Base-by-base conservation (phyloP, 345 rosid genomes). In the Limnanthes douglasii region DNA sequence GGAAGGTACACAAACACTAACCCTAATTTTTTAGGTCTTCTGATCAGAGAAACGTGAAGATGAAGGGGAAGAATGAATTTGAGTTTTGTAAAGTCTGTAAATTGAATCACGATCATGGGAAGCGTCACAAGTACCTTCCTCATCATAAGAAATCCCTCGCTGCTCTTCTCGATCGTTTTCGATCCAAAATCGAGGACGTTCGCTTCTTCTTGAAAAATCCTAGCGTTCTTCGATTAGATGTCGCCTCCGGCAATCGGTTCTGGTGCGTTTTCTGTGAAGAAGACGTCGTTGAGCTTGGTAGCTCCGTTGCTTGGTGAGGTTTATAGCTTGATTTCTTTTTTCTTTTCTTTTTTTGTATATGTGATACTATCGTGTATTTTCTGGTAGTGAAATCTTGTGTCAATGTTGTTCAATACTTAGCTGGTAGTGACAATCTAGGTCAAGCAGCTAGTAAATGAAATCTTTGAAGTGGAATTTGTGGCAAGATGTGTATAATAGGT, bases 191-290 rank as follows among this genome's bases (percentile, higher is more conserved):
- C 16, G 48, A 55, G 21, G 93, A 72, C 41, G 48, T 72, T 48
- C 70, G 64, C 19, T 74, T 62, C 70, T 79, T 77, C 61, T 59
- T 78, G 52, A 73, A 43, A 37, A 73, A 61, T 53, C 93, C 93
- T 51, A 57, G 34, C 57, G 11, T 54, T 39, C 57, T 80, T 26
- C 68, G 61, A 12, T 61, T 75, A 5, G 75, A 74, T 27, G 65
- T 53, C 48, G 64, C 73, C 37, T 67, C 71, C 21, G 65, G 54
- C 22, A 70, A 69, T 54, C 73, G 88, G 41, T 53, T 80, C 21
- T 73, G 96, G 94, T 78, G 90, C 56, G 70, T 75, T 59, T 69
- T 84, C 67, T 90, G 99, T 40, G 94, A 78, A 18, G 24, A 42
- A 27, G 93, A 78, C 30, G 39, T 85, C 11, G 56, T 49, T 23